Percentiles rank a stretch among this genome's conserved stretches.
Conservation (phyloP, 1,284 basidiomycete genomes). For the Thecaphora thlaspeos region DNA sequence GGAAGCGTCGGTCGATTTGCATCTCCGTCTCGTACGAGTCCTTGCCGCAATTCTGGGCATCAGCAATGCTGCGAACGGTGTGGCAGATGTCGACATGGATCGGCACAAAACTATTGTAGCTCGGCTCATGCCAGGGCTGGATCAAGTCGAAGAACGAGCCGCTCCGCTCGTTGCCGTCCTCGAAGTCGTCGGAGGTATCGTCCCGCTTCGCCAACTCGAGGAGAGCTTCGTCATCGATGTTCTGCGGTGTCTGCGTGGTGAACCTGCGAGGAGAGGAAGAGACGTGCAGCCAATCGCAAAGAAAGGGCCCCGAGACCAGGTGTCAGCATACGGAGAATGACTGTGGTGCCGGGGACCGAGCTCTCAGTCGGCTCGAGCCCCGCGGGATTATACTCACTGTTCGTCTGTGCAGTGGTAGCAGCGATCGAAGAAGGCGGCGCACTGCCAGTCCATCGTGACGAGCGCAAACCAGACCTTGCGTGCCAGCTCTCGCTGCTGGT, state of each 20-base stretch:
- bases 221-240: conserved; percentile 43
- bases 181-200: too few relatives aligned
- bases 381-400: neutral
- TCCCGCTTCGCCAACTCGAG: neutral
- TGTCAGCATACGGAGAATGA: too few relatives aligned
- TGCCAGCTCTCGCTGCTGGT: conserved; percentile 19
- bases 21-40: conserved; percentile 37
- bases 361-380: too few relatives aligned
- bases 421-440: conserved; percentile 24
- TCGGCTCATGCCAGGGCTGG: conserved; percentile 17
- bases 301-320: too few relatives aligned
- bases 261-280: conserved; percentile 11
- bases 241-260: conserved; percentile 39
- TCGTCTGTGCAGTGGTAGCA: conserved; percentile 29
- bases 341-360: too few relatives aligned
- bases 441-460: conserved; percentile 29
- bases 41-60: conserved; percentile 23
- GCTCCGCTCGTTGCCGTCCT: too few relatives aligned
- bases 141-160: conserved; percentile 16
- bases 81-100: conserved; percentile 39
- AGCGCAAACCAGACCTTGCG: conserved; percentile 39
- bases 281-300: too few relatives aligned
- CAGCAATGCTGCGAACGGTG: conserved; percentile 28
- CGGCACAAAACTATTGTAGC: conserved; percentile 39
- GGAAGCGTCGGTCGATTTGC: conserved; percentile 37